Evolutionary conservation across 169 alveolate species (phyloP), one percentile per base, ranked within the genome.

Genomic region (Plasmodium malariae): DNA sequence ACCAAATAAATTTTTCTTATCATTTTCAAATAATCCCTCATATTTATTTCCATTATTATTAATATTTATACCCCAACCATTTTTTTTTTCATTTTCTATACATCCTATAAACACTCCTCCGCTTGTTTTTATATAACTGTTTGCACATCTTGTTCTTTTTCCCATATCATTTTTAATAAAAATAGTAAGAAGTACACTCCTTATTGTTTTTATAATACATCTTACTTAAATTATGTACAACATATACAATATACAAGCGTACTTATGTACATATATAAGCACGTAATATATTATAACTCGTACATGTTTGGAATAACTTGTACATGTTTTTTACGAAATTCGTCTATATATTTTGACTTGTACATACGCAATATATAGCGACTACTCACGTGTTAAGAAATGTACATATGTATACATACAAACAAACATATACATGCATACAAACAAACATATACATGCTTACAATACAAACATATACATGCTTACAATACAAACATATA

Each of bases 31-130:
- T 43, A 76, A 40, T 1, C 95, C 95, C 55, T 92, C 95, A 72
- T 89, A 92, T 55, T 88, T 92, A 70, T 92, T 92, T n/a, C 95
- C 95, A 40, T 83, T 83, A 43, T 83, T 83, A 80, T 92, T 92
- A 21, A 92, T 68, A 28, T 65, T 55, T 30, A 92, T 90, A 21
- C 95, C 95, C 95, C 95, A 92, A 30, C 95, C 95, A 57, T 92
- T 78, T 71, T 89, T 87, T 62, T 88, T 88, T 54, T 68, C 55
- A 55, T 83, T 59, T 65, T 83, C 21, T 67, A 83, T 49, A 34
- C 48, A 32, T 32, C 91, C 91, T 67, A 83, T 83, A 57, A 32
- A 83, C 11, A 83, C 85, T 2, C 72, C 91, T 55, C 45, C 67
- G 28, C 6, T 26, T 67, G 73, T 83, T 60, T n/a, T 83, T 54